Evolutionary conservation across 225 moss, liverwort and hornwort genomes (phyloP), one percentile per base, ranked within the genome.

Genomic region (Polytrichum commune): DNA sequence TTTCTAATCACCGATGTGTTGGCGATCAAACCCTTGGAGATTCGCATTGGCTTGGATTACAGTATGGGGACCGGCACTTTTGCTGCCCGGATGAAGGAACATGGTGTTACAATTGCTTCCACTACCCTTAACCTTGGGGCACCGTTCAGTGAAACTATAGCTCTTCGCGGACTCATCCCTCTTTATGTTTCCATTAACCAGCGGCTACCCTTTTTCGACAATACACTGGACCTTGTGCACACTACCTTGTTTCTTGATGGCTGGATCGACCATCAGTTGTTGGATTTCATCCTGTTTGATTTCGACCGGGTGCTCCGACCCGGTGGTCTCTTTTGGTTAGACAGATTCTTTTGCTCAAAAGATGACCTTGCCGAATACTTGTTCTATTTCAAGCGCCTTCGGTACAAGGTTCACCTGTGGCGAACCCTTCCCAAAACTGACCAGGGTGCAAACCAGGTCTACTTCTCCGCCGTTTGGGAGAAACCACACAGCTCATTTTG

Each of bases 171-270:
- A 22, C 83, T 87, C 70, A 83, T 87, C 63, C 83, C 86, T 54
- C 86, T 87, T 19, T 83, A 87, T 69, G 73, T 87, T 30, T 69
- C 80, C 2, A 73, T 80, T 61, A 83, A 83, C 60, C 83, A 87
- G 62, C 69, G 86, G 61, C 75, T 87, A 30, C 86, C 86, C 18
- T 87, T 87, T 70, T 87, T 87, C 56, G 86, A 87, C 75, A 87
- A 83, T 38, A 83, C 86, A 0, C 73, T 87, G 26, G 86, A 87
- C 73, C 81, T 87, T 8, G 77, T 87, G 55, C 86, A 87, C 60
- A 80, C 64, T 53, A 83, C 78, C 55, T 53, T 83, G 64, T 83
- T 87, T 65, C 70, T 87, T 60, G 83, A 83, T 66, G 83, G 83
- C 5, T 87, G 86, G 86, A 83, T 87, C 38, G 80, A 83, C 46